Evolutionary conservation across 192 early-diverging fungal species (phyloP), one percentile per base, ranked within the genome.

Genomic region (Cladochytrium replicatum): DNA sequence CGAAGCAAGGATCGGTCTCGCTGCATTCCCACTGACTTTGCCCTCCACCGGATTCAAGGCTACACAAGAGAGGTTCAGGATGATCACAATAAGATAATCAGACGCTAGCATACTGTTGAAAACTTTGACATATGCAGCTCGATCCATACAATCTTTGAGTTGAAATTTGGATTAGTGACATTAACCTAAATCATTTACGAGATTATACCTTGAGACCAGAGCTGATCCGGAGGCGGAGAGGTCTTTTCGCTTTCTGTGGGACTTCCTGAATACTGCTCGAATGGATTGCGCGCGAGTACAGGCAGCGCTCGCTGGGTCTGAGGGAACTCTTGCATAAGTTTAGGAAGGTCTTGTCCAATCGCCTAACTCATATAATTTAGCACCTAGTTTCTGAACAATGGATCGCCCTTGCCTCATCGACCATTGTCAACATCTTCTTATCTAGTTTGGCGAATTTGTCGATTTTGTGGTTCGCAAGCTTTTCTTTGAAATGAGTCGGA

Each of bases 361-460:
- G 87, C 88, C 41, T 54, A 32, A 4, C 2, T 25, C 61, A 46
- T 23, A 54, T 22, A 46, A 53, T 21, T 13, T 26, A 53, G 15
- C 2, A 15, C 2, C 25, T 15, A 28, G 24, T 29, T 23, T 23
- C 1, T n/a, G n/a, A 9, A 61, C 32, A 21, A 15, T 23, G 13
- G 8, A 7, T 13, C 17, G 17, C 34, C 17, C 34, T 37, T 13
- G 34, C 23, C 53, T 87, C 81, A 39, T 93, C 87, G 0, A 81
- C 82, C 6, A 34, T 58, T 13, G 53, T 46, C 24, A 91, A 45
- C 15, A 89, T 67, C 25, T 81, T 79, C 30, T 80, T 71, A 54
- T 80, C 84, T 44, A 90, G 51, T 49, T 79, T 82, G 46, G 79
- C 74, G 48, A 93, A 89, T 43, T 83, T 84, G 29, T 87, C 86